These are phyloP conservation scores for Umbelopsis isabellina DNA, from an alignment of 192 early-diverging fungal genomes.

Conservation along the genomic window DNA sequence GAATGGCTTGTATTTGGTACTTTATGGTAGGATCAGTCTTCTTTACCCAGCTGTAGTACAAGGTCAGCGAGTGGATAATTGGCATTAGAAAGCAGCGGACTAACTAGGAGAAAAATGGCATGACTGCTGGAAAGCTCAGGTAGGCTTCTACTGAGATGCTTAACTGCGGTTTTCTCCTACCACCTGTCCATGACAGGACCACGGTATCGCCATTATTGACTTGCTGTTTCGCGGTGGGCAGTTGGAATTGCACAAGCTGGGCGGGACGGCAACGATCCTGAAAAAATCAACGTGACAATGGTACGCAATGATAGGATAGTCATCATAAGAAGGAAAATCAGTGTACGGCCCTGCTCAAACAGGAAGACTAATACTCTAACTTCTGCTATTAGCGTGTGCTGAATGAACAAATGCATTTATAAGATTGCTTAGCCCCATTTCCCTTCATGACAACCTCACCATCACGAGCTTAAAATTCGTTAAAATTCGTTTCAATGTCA, in stretches of 20 bases:
- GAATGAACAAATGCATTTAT: too few relatives aligned
- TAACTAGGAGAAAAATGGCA: background rate
- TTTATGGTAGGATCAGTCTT: background rate
- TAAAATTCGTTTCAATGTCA: too few relatives aligned
- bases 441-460: too few relatives aligned
- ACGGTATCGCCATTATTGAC: conserved; percentile 1
- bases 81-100: background rate
- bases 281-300: background rate
- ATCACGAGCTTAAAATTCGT: too few relatives aligned
- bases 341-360: background rate
- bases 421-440: too few relatives aligned
- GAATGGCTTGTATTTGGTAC: background rate
- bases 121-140: background rate
- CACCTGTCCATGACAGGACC: background rate
- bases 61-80: background rate
- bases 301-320: background rate
- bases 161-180: background rate
- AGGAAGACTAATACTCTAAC: too few relatives aligned
- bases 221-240: background rate
- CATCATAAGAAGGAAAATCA: background rate
- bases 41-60: background rate
- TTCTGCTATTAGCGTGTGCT: too few relatives aligned
- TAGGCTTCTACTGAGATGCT: background rate
- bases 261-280: background rate
- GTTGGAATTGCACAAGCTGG: conserved; percentile 5